Base-by-base conservation (phyloP, 2,329 filamentous ascomycete species). In the Fusarium hainanense region DNA sequence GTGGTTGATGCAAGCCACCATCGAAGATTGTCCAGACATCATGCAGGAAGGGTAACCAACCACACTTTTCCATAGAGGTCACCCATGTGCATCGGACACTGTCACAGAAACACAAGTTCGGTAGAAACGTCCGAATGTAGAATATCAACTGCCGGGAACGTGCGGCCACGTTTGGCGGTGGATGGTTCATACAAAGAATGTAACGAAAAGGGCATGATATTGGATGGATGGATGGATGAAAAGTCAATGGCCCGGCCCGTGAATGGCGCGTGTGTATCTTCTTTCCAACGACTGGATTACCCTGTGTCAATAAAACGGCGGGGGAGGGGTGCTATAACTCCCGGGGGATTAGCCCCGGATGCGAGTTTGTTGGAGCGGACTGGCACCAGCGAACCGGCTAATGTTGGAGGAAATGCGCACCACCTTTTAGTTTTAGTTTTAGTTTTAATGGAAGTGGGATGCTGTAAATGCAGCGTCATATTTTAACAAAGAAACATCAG, bases 141-240 rank as follows among this genome's bases (percentile, higher is more conserved):
- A 11, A 7, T n/a, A 41, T 23, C 47, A 56, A 55, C 34, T 68
- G 52, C 60, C 63, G 55, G 63, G 48, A 66, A 56, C 56, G 63
- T 63, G 70, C 46, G 65, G 63, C 59, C 71, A 75, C 63, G 56
- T 75, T 72, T 71, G 58, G 57, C 57, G 49, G 50, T 75, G 70
- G 72, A 66, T 74, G 69, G 72, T 58, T 72, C 46, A 58, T 46
- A 54, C 6, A 46, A 34, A 40, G 28, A 32, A 16, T 23, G 20
- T 21, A 37, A 50, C 49, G 23, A 30, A 48, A 43, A 44, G 37
- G 57, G 47, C 42, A 70, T 58, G 52, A 67, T 66, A 20, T 21
- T 21, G 21, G 21, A 21, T 13, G 55, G 42, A 68, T 50, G 42
- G 41, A 63, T 51, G 51, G n/a, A n/a, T n/a, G n/a, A 56, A 57